These are phyloP conservation scores for Tricholoma matsutake DNA, from an alignment of 768 basidiomycete genomes.

Conservation along the genomic window DNA sequence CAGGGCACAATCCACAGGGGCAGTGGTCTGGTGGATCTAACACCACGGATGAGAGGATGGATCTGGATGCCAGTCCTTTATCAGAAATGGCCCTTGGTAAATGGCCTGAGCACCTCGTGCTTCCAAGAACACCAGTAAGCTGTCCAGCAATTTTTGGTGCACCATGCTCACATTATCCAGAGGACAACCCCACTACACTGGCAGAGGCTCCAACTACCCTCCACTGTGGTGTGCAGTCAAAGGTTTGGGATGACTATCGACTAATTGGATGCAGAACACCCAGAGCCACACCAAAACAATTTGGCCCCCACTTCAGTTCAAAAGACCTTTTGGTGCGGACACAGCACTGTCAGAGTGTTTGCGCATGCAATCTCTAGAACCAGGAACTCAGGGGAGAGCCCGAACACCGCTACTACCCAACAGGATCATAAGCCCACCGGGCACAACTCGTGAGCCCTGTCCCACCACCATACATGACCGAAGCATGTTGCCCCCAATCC, in stretches of 20 bases:
- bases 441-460: neutral
- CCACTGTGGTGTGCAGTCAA: neutral
- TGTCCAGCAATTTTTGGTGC: too few relatives aligned
- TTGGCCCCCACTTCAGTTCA: too few relatives aligned
- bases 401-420: too few relatives aligned
- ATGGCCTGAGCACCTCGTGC: neutral
- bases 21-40: neutral
- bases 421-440: too few relatives aligned
- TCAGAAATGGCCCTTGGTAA: neutral
- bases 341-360: too few relatives aligned
- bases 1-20: neutral
- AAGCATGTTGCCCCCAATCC: too few relatives aligned
- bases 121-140: neutral
- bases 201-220: neutral
- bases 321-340: too few relatives aligned
- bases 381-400: too few relatives aligned
- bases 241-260: neutral
- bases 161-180: too few relatives aligned
- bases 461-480: too few relatives aligned
- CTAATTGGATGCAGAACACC: neutral
- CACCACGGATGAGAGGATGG: neutral
- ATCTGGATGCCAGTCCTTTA: neutral
- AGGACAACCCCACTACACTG: neutral
- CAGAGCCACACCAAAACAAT: too few relatives aligned
- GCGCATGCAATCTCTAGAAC: too few relatives aligned